These are phyloP conservation scores for Monosporascus sp. DNA, from an alignment of 2,329 filamentous ascomycete genomes.

Conservation along the genomic window DNA sequence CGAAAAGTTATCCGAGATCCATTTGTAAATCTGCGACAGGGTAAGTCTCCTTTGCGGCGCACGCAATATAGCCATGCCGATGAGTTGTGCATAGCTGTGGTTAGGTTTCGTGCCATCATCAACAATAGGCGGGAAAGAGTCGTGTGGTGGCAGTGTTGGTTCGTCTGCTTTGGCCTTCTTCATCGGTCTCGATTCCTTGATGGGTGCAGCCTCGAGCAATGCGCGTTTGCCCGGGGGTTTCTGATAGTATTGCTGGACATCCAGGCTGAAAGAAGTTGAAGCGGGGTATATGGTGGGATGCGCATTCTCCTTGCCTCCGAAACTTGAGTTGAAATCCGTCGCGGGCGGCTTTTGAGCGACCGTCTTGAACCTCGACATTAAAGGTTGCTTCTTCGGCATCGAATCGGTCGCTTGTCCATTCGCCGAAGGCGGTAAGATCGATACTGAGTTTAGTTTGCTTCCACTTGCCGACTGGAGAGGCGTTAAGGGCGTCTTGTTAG, in stretches of 20 bases:
- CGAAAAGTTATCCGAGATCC: conserved; percentile 92
- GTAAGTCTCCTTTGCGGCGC: conserved; percentile 80
- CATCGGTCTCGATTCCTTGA: conserved; percentile 58
- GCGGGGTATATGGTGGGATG: conserved; percentile 47
- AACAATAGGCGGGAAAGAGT: conserved; percentile 73
- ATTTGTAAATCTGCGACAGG: conserved; percentile 94
- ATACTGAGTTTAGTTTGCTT: conserved; percentile 61
- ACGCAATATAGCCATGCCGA: conserved; percentile 93
- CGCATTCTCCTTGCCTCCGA: conserved; percentile 51
- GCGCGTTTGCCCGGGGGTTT: conserved; percentile 54
- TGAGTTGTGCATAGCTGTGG: conserved; percentile 90
- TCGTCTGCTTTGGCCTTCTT: conserved; percentile 67
- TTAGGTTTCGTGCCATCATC: conserved; percentile 87
- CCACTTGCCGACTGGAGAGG: conserved; percentile 49
- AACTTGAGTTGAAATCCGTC: conserved; percentile 34
- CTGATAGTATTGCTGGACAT: conserved; percentile 48
- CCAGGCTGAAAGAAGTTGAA: conserved; percentile 41
- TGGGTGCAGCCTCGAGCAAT: conserved; percentile 67
- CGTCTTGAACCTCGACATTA: conserved; percentile 55
- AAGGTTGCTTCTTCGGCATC: conserved; percentile 59
- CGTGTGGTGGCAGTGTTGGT: conserved; percentile 56
- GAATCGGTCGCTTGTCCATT: conserved; percentile 58
- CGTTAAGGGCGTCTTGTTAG: conserved; percentile 54
- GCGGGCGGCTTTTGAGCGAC: conserved; percentile 48
- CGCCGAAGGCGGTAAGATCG: conserved; percentile 59